Evolutionary conservation across 352 stramenopile species (phyloP).

Genomic region (Thraustochytrium striatum): DNA sequence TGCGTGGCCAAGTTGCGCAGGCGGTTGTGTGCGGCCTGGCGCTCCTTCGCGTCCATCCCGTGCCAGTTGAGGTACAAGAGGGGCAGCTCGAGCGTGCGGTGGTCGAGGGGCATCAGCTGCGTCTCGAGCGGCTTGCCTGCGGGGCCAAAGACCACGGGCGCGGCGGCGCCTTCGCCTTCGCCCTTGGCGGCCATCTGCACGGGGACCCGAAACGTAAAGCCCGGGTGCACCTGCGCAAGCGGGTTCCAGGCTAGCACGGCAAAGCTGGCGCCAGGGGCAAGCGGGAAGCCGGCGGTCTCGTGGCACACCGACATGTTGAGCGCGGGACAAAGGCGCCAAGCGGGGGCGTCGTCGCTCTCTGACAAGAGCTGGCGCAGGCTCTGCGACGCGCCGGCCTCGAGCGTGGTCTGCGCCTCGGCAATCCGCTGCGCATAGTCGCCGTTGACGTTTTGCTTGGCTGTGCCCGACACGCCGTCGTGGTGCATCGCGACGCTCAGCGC

Average conservation of each 20-base stretch:
- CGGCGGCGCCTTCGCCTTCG: not conserved
- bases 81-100: slow-evolving; percentile 34
- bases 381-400: slow-evolving; percentile 53
- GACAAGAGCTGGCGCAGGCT: slow-evolving; percentile 58
- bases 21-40: slow-evolving; percentile 19
- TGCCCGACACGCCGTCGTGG: slow-evolving; percentile 90
- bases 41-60: slow-evolving; percentile 39
- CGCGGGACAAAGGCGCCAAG: slow-evolving; percentile 58
- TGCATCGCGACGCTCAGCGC: slow-evolving; percentile 88
- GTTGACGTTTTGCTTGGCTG: slow-evolving; percentile 87
- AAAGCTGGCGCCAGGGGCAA: slow-evolving; percentile 61
- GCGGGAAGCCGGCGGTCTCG: slow-evolving; percentile 52
- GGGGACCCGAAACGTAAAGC: slow-evolving; percentile 11
- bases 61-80: slow-evolving; percentile 51
- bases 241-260: slow-evolving; percentile 69
- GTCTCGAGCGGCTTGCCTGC: slow-evolving; percentile 47
- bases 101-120: slow-evolving; percentile 49
- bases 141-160: slow-evolving; percentile 44
- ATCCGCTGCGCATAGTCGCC: slow-evolving; percentile 90
- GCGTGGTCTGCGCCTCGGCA: slow-evolving; percentile 65
- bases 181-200: not conserved
- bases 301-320: slow-evolving; percentile 86
- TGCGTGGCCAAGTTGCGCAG: slow-evolving; percentile 56
- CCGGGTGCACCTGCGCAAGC: slow-evolving; percentile 53
- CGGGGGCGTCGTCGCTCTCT: slow-evolving; percentile 56